Conservation (phyloP, 2,329 filamentous ascomycete genomes). For the Monascus ruber region DNA sequence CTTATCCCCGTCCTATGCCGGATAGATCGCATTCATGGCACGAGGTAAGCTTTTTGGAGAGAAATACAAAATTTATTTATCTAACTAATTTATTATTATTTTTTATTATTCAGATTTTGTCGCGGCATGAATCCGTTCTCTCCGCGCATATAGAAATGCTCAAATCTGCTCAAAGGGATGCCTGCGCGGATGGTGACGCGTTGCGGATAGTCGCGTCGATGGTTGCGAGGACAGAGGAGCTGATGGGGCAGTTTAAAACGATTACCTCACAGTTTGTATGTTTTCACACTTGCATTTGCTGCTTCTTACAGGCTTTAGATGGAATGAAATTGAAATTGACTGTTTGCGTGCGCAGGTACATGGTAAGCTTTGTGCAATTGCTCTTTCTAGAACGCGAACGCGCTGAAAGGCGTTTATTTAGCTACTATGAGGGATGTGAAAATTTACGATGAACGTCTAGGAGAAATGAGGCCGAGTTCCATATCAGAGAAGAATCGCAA, state of each 20-base stretch:
- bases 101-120: slow-evolving; percentile 20
- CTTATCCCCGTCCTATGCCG: not conserved
- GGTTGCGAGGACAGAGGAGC: slow-evolving; percentile 27
- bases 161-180: slow-evolving; percentile 20
- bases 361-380: too few species aligned
- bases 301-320: too few species aligned
- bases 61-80: not conserved
- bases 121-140: slow-evolving; percentile 30
- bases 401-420: too few species aligned
- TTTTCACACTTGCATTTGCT: too few species aligned
- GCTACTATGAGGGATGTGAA: too few species aligned
- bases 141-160: slow-evolving; percentile 29
- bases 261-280: too few species aligned
- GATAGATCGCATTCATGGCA: slow-evolving; percentile 7
- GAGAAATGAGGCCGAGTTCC: too few species aligned
- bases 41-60: slow-evolving; percentile 7
- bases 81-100: not conserved
- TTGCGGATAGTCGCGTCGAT: slow-evolving; percentile 23
- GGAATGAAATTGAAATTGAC: too few species aligned
- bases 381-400: too few species aligned
- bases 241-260: slow-evolving; percentile 25
- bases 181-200: slow-evolving; percentile 15
- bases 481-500: not conserved
- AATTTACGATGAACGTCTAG: too few species aligned
- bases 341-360: too few species aligned